Evolutionary conservation across 306 rosid genomes (phyloP).

Genomic region (Gillenia trifoliata): DNA sequence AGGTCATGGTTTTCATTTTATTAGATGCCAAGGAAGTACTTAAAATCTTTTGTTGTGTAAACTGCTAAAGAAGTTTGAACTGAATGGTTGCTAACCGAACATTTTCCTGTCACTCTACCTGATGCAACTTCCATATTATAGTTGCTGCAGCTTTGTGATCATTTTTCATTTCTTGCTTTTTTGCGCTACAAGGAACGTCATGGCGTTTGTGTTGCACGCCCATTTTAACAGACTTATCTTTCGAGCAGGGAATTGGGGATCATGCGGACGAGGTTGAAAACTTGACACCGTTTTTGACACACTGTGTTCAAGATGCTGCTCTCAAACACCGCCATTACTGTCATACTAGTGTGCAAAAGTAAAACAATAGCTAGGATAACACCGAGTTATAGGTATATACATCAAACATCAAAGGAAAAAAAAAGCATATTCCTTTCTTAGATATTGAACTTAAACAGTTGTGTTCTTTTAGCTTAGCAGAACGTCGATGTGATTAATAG

Average conservation of each 20-base stretch:
- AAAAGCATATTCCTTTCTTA: background rate
- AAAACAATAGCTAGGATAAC: constrained; percentile 19
- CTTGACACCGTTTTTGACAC: background rate
- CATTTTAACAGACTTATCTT: constrained; percentile 4
- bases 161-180: background rate
- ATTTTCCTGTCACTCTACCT: too few species aligned
- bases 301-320: background rate
- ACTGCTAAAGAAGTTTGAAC: background rate
- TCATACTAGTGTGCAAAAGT: background rate
- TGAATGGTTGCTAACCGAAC: background rate
- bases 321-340: background rate
- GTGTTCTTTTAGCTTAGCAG: too few species aligned
- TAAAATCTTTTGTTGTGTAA: background rate
- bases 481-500: background rate
- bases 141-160: background rate
- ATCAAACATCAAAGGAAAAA: background rate
- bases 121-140: too few species aligned
- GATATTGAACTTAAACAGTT: background rate
- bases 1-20: background rate
- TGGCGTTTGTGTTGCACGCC: background rate
- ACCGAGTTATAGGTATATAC: constrained; percentile 4
- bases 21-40: background rate
- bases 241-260: constrained; percentile 5
- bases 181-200: background rate
- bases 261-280: constrained; percentile 9